phyloP scores from a whole-genome alignment of 1,284 basidiomycete species.

The Polyporus tsugae region DNA sequence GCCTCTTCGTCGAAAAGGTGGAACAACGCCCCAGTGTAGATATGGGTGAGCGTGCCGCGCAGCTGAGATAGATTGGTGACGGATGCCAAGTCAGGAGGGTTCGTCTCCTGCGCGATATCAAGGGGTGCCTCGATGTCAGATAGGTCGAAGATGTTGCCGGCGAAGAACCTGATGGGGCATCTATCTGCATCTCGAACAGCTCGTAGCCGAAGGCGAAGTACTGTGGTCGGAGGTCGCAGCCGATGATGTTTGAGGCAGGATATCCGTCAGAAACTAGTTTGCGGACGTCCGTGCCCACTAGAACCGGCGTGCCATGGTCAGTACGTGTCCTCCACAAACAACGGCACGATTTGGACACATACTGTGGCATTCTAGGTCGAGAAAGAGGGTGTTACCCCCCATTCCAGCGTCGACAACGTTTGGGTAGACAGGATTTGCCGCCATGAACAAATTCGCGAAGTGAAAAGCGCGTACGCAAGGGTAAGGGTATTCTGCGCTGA shows the following conservation, averaged over 20 bases:
- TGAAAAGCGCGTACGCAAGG: conserved; percentile 47
- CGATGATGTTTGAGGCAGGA: conserved; percentile 39
- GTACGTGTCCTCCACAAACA: neutral
- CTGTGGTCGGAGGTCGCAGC: conserved; percentile 43
- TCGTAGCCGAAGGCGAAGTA: conserved; percentile 44
- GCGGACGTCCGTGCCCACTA: conserved; percentile 48
- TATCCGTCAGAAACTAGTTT: conserved; percentile 45
- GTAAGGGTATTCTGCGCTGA: conserved; percentile 45
- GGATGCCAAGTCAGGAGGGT: conserved; percentile 11
- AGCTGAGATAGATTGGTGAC: conserved; percentile 34
- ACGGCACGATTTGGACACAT: conserved; percentile 19
- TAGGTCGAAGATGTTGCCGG: conserved; percentile 43
- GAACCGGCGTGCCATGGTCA: neutral
- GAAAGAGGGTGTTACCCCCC: conserved; percentile 36
- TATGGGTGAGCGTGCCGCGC: conserved; percentile 36
- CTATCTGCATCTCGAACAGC: conserved; percentile 38
- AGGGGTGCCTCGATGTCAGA: neutral
- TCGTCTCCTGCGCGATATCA: neutral
- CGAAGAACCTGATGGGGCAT: conserved; percentile 43
- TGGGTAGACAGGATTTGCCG: conserved; percentile 38
- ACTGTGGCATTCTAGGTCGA: conserved; percentile 50
- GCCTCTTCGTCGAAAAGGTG: conserved; percentile 47
- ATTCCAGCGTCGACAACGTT: conserved; percentile 39
- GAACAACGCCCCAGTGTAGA: conserved; percentile 46
- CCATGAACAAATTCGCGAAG: conserved; percentile 43